phyloP scores from a whole-genome alignment of 2,329 filamentous ascomycete genomes.

The Fusarium sp. region DNA sequence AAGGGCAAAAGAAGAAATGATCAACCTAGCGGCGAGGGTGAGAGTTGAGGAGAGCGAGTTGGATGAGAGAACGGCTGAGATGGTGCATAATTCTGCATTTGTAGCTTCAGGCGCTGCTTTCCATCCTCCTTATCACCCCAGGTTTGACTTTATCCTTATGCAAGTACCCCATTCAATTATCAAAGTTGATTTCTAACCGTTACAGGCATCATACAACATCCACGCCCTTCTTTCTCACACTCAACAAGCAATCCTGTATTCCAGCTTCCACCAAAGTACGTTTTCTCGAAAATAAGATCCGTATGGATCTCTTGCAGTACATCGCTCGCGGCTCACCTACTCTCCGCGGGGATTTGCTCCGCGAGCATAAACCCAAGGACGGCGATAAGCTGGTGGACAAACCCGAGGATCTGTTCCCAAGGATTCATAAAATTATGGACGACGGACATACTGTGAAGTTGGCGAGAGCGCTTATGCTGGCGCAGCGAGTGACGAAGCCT shows the following conservation, averaged over 20 bases:
- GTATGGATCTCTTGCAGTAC: constrained; percentile 80
- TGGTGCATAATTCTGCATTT: constrained; percentile 74
- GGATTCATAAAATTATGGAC: constrained; percentile 67
- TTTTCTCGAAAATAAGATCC: constrained; percentile 84
- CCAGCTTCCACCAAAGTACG: constrained; percentile 70
- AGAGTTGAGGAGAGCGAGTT: constrained; percentile 67
- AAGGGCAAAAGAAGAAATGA: constrained; percentile 72
- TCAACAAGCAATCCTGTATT: constrained; percentile 73
- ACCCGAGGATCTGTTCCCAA: constrained; percentile 62
- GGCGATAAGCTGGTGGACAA: constrained; percentile 57
- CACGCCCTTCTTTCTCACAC: constrained; percentile 76
- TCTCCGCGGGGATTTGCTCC: constrained; percentile 70
- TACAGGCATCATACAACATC: constrained; percentile 80
- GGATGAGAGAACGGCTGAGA: constrained; percentile 66
- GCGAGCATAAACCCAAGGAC: constrained; percentile 66
- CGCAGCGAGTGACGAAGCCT: constrained; percentile 61
- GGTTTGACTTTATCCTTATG: constrained; percentile 84
- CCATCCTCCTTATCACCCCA: constrained; percentile 71
- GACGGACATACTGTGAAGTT: constrained; percentile 88
- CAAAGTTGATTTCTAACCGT: constrained; percentile 2
- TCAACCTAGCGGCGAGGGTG: constrained; percentile 70
- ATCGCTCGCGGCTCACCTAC: constrained; percentile 73
- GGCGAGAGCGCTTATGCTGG: constrained; percentile 75
- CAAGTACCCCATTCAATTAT: constrained; percentile 46
- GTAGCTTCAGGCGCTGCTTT: constrained; percentile 68